Conservation (phyloP, 2,329 filamentous ascomycete species). For the Bipolaris oryzae region DNA sequence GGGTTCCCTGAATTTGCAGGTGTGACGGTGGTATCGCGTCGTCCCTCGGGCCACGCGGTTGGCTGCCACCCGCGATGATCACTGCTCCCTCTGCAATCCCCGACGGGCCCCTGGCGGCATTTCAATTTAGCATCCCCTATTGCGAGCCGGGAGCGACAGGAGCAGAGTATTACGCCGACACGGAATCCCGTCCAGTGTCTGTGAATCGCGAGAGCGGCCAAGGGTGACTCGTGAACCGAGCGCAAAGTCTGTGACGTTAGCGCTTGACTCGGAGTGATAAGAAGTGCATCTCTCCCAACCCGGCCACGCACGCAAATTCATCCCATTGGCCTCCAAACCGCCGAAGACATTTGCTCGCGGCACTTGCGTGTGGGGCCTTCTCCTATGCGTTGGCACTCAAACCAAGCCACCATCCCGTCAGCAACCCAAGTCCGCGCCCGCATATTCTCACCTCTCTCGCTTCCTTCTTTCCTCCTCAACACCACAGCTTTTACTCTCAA, state of each 20-base stretch:
- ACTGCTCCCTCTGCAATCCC: slow-evolving; percentile 30
- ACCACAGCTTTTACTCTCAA: slow-evolving; percentile 21
- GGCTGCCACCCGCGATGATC: slow-evolving; percentile 31
- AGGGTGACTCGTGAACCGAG: slow-evolving; percentile 25
- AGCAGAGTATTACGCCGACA: slow-evolving; percentile 31
- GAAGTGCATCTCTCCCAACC: slow-evolving; percentile 39
- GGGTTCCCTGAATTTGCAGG: slow-evolving; percentile 16
- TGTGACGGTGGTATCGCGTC: slow-evolving; percentile 31
- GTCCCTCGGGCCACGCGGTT: slow-evolving; percentile 21
- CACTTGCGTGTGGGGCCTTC: slow-evolving; percentile 43
- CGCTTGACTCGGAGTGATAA: slow-evolving; percentile 39
- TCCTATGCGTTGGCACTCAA: slow-evolving; percentile 47
- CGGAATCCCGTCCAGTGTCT: slow-evolving; percentile 22
- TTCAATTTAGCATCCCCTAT: slow-evolving; percentile 30
- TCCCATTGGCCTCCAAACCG: slow-evolving; percentile 44
- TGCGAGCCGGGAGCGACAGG: slow-evolving; percentile 24
- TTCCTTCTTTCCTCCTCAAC: slow-evolving; percentile 36
- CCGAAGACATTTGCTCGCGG: slow-evolving; percentile 33
- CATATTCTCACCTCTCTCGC: slow-evolving; percentile 35
- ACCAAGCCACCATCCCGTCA: slow-evolving; percentile 42
- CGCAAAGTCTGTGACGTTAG: slow-evolving; percentile 27
- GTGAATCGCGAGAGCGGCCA: slow-evolving; percentile 23
- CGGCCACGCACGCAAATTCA: slow-evolving; percentile 23
- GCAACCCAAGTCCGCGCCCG: slow-evolving; percentile 34
- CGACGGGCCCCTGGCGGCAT: slow-evolving; percentile 31